These are phyloP conservation scores for Coemansia sp. DNA, from an alignment of 192 early-diverging fungal species.

Conservation along the genomic window DNA sequence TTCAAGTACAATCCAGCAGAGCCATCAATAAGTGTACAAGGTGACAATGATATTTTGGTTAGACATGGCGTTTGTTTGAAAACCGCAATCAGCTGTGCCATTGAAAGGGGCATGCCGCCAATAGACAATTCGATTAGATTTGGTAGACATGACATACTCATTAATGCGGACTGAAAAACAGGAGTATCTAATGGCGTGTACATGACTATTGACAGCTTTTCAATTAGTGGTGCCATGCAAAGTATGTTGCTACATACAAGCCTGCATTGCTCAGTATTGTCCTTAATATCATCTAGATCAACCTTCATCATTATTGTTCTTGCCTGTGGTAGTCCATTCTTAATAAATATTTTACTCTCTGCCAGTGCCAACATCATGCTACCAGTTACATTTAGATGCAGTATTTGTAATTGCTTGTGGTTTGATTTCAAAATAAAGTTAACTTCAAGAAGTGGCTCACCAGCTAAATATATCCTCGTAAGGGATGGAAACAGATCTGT, in stretches of 20 bases:
- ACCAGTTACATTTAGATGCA: neutral
- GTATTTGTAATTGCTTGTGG: neutral
- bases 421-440: neutral
- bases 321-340: neutral
- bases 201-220: neutral
- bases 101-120: neutral
- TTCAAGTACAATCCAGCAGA: neutral
- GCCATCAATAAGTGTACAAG: neutral
- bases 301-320: neutral
- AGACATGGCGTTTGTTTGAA: neutral
- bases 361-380: neutral
- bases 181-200: neutral
- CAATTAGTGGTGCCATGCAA: neutral
- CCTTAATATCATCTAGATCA: neutral
- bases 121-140: neutral
- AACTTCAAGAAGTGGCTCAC: neutral
- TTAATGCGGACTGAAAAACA: neutral
- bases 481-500: neutral
- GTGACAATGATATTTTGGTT: neutral
- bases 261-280: neutral
- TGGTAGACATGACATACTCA: neutral
- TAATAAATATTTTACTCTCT: constrained; percentile 1
- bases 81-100: neutral
- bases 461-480: neutral
- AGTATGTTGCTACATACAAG: neutral